Evolutionary conservation across 2,329 filamentous ascomycete genomes (phyloP).

Genomic region (Stagonosporopsis vannaccii): DNA sequence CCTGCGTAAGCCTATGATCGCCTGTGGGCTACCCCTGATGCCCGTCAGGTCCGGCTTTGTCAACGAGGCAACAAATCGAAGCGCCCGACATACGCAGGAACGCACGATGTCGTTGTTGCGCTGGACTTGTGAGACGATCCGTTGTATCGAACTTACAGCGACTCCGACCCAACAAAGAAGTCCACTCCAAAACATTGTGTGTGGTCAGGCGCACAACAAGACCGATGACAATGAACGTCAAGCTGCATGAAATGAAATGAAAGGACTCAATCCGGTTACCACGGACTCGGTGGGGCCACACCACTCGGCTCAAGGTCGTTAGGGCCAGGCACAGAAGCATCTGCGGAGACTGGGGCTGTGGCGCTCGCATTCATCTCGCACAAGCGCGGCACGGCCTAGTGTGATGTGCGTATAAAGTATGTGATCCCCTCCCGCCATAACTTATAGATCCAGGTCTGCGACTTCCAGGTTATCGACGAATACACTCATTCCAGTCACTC

Average conservation of each 20-base stretch:
- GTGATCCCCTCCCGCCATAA: conserved; percentile 29
- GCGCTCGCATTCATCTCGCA: conserved; percentile 37
- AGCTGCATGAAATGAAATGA: conserved; percentile 32
- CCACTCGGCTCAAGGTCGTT: conserved; percentile 27
- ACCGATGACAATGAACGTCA: conserved; percentile 18
- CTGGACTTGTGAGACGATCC: conserved; percentile 4
- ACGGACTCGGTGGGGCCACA: conserved; percentile 24
- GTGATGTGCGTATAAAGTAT: conserved; percentile 36
- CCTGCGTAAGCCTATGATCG: conserved; percentile 35
- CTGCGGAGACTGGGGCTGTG: conserved; percentile 36
- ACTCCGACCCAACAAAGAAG: conserved; percentile 18
- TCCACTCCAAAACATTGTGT: conserved; percentile 22
- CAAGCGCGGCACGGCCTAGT: conserved; percentile 22
- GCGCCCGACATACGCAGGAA: conserved; percentile 19
- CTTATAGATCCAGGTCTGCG: conserved; percentile 40
- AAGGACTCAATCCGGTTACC: conserved; percentile 34
- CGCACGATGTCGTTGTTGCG: conserved; percentile 11
- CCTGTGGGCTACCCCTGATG: conserved; percentile 31
- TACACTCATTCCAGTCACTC: conserved; percentile 40
- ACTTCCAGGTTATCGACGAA: conserved; percentile 43
- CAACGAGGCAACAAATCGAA: conserved; percentile 26
- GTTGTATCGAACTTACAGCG: conserved; percentile 11
- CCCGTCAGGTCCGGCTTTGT: conserved; percentile 24
- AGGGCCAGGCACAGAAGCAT: conserved; percentile 34
- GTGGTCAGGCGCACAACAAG: conserved; percentile 19